Evolutionary conservation across 306 rosid genomes (phyloP).

Genomic region (Inga oerstediana): DNA sequence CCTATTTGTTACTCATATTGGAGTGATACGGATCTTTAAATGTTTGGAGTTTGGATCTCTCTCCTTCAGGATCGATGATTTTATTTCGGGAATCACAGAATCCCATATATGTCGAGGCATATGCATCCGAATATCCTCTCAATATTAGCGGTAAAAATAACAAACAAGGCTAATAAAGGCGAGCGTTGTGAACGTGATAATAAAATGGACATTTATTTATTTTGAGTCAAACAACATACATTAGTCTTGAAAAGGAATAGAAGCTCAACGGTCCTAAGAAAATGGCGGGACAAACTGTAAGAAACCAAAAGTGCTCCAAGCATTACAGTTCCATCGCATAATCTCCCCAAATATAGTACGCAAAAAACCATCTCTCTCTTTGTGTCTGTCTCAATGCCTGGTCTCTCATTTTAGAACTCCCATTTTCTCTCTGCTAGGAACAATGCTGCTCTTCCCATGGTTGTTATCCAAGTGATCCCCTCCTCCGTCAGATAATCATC

Average conservation of each 20-base stretch:
- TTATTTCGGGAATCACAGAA: background rate
- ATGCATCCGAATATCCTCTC: background rate
- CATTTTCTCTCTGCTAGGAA: conserved; percentile 18
- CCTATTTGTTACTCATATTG: background rate
- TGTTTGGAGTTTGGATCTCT: background rate
- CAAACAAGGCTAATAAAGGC: background rate
- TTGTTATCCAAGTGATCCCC: conserved; percentile 36
- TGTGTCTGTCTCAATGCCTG: background rate
- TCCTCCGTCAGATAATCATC: background rate
- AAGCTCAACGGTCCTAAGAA: conserved; percentile 49
- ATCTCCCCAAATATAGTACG: conserved; percentile 44
- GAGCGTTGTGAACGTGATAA: background rate
- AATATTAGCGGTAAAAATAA: background rate
- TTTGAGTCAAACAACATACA: background rate
- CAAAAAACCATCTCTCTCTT: background rate
- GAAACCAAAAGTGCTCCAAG: background rate
- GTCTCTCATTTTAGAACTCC: conserved; percentile 23
- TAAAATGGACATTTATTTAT: background rate
- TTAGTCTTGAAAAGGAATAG: background rate
- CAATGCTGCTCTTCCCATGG: conserved; percentile 55
- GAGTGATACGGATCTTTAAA: background rate
- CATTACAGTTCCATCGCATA: conserved; percentile 18
- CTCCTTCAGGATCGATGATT: background rate
- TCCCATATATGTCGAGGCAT: background rate
- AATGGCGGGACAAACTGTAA: conserved; percentile 60